A percentile compares a stretch with the other conserved stretches of the same genome.
Evolutionary conservation across 148 eudicot species (phyloP).

Genomic region (Bassia scoparia): DNA sequence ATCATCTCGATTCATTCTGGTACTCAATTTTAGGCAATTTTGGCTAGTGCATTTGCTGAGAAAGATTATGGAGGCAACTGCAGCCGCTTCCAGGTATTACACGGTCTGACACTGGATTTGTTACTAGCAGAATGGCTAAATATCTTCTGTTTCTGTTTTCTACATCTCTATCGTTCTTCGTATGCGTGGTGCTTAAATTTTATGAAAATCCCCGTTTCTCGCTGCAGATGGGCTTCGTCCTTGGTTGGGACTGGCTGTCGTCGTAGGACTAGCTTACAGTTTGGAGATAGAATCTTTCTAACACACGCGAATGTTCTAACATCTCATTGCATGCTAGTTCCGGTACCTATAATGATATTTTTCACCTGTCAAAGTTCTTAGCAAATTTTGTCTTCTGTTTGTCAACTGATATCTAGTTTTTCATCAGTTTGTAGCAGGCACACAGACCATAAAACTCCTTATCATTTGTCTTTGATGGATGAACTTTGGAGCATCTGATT

Average conservation of each 20-base stretch:
- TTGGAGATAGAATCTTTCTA: conserved; percentile 72
- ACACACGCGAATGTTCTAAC: conserved; percentile 57
- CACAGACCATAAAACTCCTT: conserved; percentile 75
- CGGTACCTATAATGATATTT: conserved; percentile 51
- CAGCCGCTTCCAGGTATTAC: conserved; percentile 77
- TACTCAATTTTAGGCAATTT: conserved; percentile 61
- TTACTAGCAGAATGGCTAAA: too few relatives aligned
- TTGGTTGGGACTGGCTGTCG: conserved; percentile 62
- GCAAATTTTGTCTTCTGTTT: background rate
- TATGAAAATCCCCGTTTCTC: background rate
- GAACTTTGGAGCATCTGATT: conserved; percentile 86
- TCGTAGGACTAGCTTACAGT: conserved; percentile 77
- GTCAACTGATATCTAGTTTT: background rate
- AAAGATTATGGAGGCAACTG: conserved; percentile 77
- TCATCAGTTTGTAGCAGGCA: conserved; percentile 66
- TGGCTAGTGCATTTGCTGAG: conserved; percentile 97
- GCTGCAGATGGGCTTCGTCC: conserved; percentile 83
- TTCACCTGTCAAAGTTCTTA: background rate
- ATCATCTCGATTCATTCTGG: background rate
- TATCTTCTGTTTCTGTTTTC: too few relatives aligned
- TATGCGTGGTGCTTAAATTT: background rate
- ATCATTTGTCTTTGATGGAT: conserved; percentile 85
- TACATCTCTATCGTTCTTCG: too few relatives aligned
- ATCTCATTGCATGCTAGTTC: conserved; percentile 64
- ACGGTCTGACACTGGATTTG: conserved; percentile 37